These are phyloP conservation scores for Solanum peruvianum DNA, from an alignment of 257 asterid species.

Conservation along the genomic window DNA sequence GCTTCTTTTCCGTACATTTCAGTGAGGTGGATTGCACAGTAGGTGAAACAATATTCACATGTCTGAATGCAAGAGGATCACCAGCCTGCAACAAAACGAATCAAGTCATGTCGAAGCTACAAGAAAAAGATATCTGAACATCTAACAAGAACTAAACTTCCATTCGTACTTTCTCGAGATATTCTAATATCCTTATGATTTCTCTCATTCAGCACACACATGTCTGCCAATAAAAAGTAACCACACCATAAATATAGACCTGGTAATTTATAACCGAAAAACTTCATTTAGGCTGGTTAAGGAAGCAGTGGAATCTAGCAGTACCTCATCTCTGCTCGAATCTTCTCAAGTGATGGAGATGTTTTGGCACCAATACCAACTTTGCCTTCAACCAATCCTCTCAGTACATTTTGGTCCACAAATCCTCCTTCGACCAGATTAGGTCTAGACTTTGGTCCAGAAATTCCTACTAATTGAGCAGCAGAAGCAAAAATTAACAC, in stretches of 20 bases:
- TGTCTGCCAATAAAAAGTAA: neutral
- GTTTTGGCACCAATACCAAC: neutral
- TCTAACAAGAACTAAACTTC: neutral
- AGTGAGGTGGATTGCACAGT: neutral
- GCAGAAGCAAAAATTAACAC: neutral
- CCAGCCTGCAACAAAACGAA: neutral
- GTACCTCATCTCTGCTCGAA: neutral
- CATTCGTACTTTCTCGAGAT: neutral
- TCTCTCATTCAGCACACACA: neutral
- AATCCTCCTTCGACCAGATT: neutral
- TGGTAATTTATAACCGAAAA: neutral
- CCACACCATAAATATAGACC: neutral
- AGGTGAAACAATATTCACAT: neutral
- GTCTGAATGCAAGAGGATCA: neutral
- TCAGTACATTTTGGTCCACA: neutral
- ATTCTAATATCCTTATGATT: neutral
- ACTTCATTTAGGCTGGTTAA: neutral
- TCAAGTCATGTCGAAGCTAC: neutral
- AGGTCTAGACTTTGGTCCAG: neutral
- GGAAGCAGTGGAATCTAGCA: neutral
- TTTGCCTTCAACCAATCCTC: neutral
- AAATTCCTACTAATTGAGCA: neutral
- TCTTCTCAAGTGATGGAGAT: neutral
- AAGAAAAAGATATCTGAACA: neutral
- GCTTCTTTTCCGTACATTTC: neutral